These are phyloP conservation scores for Pseudogymnoascus sp. DNA, from an alignment of 2,329 filamentous ascomycete genomes.

Conservation along the genomic window DNA sequence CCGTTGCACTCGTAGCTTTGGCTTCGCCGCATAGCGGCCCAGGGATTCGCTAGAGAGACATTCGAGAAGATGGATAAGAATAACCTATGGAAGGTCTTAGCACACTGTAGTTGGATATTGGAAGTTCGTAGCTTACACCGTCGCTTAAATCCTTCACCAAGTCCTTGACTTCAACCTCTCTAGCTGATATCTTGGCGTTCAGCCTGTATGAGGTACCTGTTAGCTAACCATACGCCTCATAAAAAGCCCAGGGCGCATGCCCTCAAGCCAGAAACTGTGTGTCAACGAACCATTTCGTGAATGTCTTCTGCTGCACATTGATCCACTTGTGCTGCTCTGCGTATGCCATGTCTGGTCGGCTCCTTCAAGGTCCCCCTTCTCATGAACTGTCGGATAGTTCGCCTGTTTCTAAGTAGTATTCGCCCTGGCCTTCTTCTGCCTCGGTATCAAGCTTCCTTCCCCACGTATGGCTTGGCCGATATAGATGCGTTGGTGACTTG, in stretches of 20 bases:
- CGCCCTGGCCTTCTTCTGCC: background rate
- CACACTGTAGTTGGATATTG: constrained; percentile 10
- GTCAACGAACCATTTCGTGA: constrained; percentile 77
- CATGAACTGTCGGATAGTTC: background rate
- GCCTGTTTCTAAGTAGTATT: background rate
- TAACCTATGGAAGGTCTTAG: constrained; percentile 50
- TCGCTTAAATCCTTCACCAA: constrained; percentile 86
- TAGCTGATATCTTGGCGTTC: constrained; percentile 83
- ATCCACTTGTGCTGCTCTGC: constrained; percentile 61
- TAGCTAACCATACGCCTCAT: background rate
- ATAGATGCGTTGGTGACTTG: background rate
- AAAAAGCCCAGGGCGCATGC: constrained; percentile 16
- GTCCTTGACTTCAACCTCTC: constrained; percentile 75
- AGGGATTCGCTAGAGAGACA: constrained; percentile 91
- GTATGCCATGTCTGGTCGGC: constrained; percentile 46
- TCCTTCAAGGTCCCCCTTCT: background rate
- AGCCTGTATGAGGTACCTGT: constrained; percentile 51
- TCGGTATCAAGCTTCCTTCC: background rate
- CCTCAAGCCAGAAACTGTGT: background rate
- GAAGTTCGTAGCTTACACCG: constrained; percentile 57
- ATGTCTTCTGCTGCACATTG: constrained; percentile 94
- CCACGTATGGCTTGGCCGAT: constrained; percentile 1
- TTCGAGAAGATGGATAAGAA: constrained; percentile 94
- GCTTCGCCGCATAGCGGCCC: constrained; percentile 91
- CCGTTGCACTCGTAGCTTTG: constrained; percentile 89